Base-by-base conservation (phyloP, 2,329 filamentous ascomycete species). In the Ophiosphaerella herpotricha region DNA sequence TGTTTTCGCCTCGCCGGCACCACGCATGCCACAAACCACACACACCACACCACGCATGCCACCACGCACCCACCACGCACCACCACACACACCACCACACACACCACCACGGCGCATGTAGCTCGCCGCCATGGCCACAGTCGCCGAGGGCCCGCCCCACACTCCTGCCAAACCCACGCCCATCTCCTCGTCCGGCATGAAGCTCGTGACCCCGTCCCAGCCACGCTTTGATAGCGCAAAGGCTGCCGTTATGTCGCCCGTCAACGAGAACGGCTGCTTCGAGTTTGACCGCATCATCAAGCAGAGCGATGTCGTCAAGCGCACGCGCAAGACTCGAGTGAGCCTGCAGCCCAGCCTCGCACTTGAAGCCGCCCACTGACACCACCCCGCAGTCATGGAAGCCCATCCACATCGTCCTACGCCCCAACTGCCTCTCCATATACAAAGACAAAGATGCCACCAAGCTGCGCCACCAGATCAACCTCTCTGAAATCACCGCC, bases 231-330 rank as follows among this genome's bases (percentile, higher is more conserved):
- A 66, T 50, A 49, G 42, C 58, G 35, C 49, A 52, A 64, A 60
- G 41, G 49, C 55, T 12, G 49, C 89, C 58, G 80, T 86, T 13
- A 86, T 91, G 67, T 94, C 90, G 26, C 90, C 91, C 4, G 91
- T 97, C 57, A 96, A 93, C 70, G 88, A 96, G 74, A 92, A 96
- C 74, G 94, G 94, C 55, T 94, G 91, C 74, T 99, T 96, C 72
- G 92, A 94, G 67, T 96, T 95, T 67, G 94, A 99, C 74, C 87
- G 91, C 43, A 90, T 97, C 47, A 83, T 97, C 72, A 97, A 96
- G 77, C 86, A 88, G 49, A 92, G 93, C 51, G 88, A 88, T 60
- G 86, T 96, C 34, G 83, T 89, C 68, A 96, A 96, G 75, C 85
- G 93, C 61, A 95, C 91, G 14, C 88, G 92, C 64, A 96, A 93